These are phyloP conservation scores for Talaromyces sp. DNA, from an alignment of 2,329 filamentous ascomycete genomes.

Conservation along the genomic window DNA sequence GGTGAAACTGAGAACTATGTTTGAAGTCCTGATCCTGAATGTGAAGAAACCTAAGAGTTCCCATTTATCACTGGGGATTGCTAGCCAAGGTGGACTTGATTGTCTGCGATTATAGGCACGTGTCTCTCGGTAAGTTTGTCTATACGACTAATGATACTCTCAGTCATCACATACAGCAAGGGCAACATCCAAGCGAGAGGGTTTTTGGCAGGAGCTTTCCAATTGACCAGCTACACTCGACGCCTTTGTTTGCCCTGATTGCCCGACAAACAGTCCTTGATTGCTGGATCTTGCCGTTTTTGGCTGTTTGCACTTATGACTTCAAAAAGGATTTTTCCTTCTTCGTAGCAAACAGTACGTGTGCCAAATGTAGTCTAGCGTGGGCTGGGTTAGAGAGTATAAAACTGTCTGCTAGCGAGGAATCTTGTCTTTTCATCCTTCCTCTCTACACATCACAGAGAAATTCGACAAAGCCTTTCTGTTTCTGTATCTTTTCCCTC, in stretches of 20 bases:
- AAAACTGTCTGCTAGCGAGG: not conserved
- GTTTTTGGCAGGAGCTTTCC: no score
- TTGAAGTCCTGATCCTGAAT: no score
- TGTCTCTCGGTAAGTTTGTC: no score
- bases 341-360: not conserved
- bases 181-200: no score
- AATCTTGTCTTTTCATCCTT: not conserved
- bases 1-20: not conserved
- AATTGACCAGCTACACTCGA: not conserved
- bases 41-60: not conserved
- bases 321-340: not conserved
- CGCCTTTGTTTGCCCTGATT: not conserved
- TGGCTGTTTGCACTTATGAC: not conserved
- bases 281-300: not conserved
- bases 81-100: not conserved
- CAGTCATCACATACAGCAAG: no score
- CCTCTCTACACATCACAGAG: not conserved
- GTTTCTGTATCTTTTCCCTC: not conserved
- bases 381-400: not conserved
- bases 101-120: not conserved
- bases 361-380: not conserved
- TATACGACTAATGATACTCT: not conserved
- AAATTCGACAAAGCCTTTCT: not conserved
- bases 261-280: not conserved
- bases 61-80: not conserved